These are phyloP conservation scores for Volvox reticuliferus DNA, from an alignment of 139 green algal species.

Conservation along the genomic window DNA sequence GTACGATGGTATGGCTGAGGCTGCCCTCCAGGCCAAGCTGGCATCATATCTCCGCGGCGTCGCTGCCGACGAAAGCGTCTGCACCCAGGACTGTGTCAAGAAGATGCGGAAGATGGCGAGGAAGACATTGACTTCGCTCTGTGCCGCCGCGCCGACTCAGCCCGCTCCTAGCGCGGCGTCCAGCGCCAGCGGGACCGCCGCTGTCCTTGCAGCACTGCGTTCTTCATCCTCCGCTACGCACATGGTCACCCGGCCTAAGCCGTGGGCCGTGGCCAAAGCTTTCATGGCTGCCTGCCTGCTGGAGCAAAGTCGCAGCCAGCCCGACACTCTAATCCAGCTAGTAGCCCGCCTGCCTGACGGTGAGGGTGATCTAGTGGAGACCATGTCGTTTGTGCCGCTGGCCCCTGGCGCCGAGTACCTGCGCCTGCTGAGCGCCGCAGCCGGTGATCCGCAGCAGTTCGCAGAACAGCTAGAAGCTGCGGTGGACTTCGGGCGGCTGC, in stretches of 20 bases:
- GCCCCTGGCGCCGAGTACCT: slow-evolving; percentile 45
- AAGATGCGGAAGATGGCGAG: slow-evolving; percentile 36
- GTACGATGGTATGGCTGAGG: slow-evolving; percentile 30
- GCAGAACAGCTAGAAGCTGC: slow-evolving; percentile 47
- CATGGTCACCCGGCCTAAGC: neutral
- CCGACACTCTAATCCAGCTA: slow-evolving; percentile 21
- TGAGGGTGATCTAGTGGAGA: slow-evolving; percentile 15
- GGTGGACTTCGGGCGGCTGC: slow-evolving; percentile 37
- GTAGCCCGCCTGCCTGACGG: slow-evolving; percentile 20
- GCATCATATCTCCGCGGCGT: slow-evolving; percentile 34
- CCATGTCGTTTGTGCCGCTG: slow-evolving; percentile 7
- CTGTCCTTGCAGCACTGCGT: neutral
- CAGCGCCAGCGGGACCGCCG: neutral
- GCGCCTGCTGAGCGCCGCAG: slow-evolving; percentile 17
- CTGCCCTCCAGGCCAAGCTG: slow-evolving; percentile 30
- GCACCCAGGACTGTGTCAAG: slow-evolving; percentile 45
- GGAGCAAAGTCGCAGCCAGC: slow-evolving; percentile 27
- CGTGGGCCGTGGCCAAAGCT: slow-evolving; percentile 8
- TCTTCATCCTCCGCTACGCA: neutral
- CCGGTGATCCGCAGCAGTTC: neutral
- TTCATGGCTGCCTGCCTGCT: slow-evolving; percentile 53
- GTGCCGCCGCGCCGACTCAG: neutral
- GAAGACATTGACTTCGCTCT: slow-evolving; percentile 17
- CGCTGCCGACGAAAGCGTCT: neutral
- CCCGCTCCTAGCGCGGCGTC: neutral